Evolutionary conservation across 345 rosid genomes (phyloP).

Genomic region (Populus pruinosa): DNA sequence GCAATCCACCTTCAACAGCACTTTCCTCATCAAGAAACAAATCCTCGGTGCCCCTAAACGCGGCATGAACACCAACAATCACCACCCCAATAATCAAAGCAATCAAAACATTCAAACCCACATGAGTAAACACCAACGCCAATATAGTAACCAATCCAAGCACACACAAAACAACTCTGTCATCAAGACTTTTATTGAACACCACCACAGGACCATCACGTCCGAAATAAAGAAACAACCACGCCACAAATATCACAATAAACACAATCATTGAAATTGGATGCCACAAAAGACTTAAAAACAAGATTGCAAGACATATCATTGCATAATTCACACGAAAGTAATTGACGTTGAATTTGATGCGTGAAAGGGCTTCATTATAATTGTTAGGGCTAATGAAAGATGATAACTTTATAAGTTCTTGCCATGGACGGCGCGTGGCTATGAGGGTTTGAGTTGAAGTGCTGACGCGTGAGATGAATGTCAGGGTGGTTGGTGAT

Average conservation of each 20-base stretch:
- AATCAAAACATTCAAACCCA: constrained; percentile 67
- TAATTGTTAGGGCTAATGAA: constrained; percentile 55
- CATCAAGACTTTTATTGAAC: constrained; percentile 47
- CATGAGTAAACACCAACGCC: constrained; percentile 69
- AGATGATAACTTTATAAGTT: constrained; percentile 42
- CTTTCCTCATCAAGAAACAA: constrained; percentile 68
- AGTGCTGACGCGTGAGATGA: constrained; percentile 49
- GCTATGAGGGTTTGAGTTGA: constrained; percentile 42
- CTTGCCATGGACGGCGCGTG: constrained; percentile 81
- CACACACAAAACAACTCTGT: constrained; percentile 42
- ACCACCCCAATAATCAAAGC: constrained; percentile 54
- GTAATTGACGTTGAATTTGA: constrained; percentile 48
- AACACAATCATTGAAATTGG: constrained; percentile 74
- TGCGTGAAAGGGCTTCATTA: constrained; percentile 53
- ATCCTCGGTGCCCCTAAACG: constrained; percentile 58
- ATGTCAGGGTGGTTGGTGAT: constrained; percentile 29
- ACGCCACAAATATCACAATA: constrained; percentile 50
- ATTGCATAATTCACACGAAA: constrained; percentile 78
- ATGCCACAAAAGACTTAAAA: constrained; percentile 73
- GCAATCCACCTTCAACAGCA: constrained; percentile 60
- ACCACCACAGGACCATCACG: constrained; percentile 60
- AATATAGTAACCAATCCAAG: constrained; percentile 60
- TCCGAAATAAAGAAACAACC: constrained; percentile 75
- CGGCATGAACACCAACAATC: constrained; percentile 60
- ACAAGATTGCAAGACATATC: constrained; percentile 49